Conservation (phyloP, 2,329 filamentous ascomycete genomes). For the Cadophora sp. region DNA sequence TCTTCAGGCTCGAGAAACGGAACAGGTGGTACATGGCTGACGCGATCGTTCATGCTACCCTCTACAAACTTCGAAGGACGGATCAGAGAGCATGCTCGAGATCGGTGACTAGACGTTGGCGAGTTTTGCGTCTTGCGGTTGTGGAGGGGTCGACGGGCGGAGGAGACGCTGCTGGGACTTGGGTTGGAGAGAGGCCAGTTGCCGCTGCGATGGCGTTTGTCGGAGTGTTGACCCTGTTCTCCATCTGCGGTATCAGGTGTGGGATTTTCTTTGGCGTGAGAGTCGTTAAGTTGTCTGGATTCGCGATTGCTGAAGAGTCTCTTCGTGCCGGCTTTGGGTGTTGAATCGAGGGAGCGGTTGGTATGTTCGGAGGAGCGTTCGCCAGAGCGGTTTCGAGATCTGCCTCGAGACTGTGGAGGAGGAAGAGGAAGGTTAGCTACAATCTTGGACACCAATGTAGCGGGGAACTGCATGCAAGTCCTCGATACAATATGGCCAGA, state of each 20-base stretch:
- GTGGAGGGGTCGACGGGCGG: conserved; percentile 30
- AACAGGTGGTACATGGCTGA: conserved; percentile 66
- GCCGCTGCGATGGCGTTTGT: conserved; percentile 51
- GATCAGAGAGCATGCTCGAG: conserved; percentile 45
- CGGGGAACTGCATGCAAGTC: conserved; percentile 18
- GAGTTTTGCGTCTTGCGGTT: conserved; percentile 41
- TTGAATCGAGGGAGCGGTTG: conserved; percentile 13
- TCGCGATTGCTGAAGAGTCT: conserved; percentile 43
- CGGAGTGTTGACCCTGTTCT: conserved; percentile 41
- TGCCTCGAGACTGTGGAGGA: conserved; percentile 10
- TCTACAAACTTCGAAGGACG: conserved; percentile 74
- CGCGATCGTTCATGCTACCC: conserved; percentile 85
- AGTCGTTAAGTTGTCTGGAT: conserved; percentile 38
- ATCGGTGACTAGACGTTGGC: conserved; percentile 29
- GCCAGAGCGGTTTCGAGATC: conserved; percentile 18
- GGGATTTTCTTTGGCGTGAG: conserved; percentile 41
- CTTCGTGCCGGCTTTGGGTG: conserved; percentile 39
- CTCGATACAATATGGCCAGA: neutral
- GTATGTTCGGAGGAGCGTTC: conserved; percentile 23
- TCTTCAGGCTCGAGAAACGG: conserved; percentile 40
- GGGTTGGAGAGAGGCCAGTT: conserved; percentile 49
- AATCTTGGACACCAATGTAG: neutral
- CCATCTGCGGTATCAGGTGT: conserved; percentile 24
- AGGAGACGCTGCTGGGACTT: conserved; percentile 19
- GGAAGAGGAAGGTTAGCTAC: conserved; percentile 9